Evolutionary conservation across 805 yeast species (phyloP), one percentile per base, ranked within the genome.

Genomic region (Helenozyma rhizophorensis): DNA sequence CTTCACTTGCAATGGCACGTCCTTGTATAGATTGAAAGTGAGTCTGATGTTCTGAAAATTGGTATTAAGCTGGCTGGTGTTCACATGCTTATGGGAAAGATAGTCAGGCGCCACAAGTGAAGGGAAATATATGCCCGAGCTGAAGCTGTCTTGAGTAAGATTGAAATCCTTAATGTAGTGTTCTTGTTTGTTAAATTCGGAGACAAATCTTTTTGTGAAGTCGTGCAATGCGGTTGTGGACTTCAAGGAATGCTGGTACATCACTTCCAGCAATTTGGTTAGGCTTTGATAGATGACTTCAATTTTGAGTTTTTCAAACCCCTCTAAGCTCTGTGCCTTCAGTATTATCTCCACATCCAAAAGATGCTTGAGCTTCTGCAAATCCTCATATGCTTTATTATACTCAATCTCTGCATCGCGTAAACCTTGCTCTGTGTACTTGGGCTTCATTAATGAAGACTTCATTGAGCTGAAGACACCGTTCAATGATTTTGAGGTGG

Each of bases 51-150:
- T 65, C 33, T 67, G 72, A 33, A 54, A 61, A 27, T 53, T 55
- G 25, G 56, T 60, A 33, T 54, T 56, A 12, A 54, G 39, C 27
- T 54, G 62, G 18, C 50, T 42, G 3, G 58, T 45, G 33, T 50
- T 50, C 25, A 40, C 39, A 19, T 48, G 54, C 17, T 44, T 43
- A 13, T 45, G 49, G 13, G 40, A 25, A 26, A 54, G 37, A 15
- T 45, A 46, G 4, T 53, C 54, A 1, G 68, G 64, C 1, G 62
- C 50, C 10, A 58, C 41, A 12, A 43, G 47, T 2, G 66, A 54
- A 1, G 72, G 69, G 21, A 59, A 58, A 40, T 60, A 67, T 6
- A 66, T 54, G 1, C 72, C 72, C 6, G 68, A 54, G 33, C 58
- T 48, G 37, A 53, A 63, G 11, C 43, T 33, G 2, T 40, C 42